Conservation (phyloP, 176 grass and related monocot species). For the Cenchrus purpureus region DNA sequence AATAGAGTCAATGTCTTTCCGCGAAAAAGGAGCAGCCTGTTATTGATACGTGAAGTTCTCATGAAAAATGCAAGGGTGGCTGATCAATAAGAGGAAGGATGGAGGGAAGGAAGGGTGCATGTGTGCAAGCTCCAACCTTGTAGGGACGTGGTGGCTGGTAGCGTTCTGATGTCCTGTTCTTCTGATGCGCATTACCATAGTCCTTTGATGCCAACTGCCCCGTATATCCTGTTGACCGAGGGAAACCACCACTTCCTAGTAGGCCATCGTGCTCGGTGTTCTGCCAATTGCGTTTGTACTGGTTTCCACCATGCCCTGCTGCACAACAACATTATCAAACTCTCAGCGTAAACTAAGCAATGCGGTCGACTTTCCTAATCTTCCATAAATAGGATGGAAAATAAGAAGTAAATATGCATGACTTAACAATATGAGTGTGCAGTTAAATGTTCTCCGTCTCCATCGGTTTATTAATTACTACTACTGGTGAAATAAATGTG, state of each 20-base stretch:
- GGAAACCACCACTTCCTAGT: slow-evolving; percentile 81
- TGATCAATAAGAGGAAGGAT: slow-evolving; percentile 7
- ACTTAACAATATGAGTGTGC: background rate
- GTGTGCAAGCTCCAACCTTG: slow-evolving; percentile 51
- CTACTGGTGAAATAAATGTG: background rate
- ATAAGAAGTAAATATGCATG: background rate
- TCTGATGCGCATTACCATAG: slow-evolving; percentile 56
- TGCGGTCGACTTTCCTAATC: background rate
- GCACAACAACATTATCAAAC: slow-evolving; percentile 36
- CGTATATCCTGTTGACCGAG: slow-evolving; percentile 67
- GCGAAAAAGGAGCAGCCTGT: slow-evolving; percentile 65
- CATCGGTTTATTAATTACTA: no score
- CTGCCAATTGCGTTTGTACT: slow-evolving; percentile 69
- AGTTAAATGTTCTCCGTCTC: no score
- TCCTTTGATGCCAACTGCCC: slow-evolving; percentile 56
- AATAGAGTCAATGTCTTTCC: slow-evolving; percentile 73
- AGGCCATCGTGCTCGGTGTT: slow-evolving; percentile 88
- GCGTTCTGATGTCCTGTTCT: slow-evolving; percentile 73
- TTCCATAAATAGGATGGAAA: background rate
- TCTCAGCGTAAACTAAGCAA: slow-evolving; percentile 3
- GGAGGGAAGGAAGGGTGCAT: slow-evolving; percentile 18
- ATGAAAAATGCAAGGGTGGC: slow-evolving; percentile 10
- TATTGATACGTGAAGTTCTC: slow-evolving; percentile 14
- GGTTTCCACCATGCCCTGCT: slow-evolving; percentile 71
- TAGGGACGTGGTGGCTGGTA: slow-evolving; percentile 95